Conservation (phyloP, 2,329 filamentous ascomycete genomes). For the Dactylellina leptospora region DNA sequence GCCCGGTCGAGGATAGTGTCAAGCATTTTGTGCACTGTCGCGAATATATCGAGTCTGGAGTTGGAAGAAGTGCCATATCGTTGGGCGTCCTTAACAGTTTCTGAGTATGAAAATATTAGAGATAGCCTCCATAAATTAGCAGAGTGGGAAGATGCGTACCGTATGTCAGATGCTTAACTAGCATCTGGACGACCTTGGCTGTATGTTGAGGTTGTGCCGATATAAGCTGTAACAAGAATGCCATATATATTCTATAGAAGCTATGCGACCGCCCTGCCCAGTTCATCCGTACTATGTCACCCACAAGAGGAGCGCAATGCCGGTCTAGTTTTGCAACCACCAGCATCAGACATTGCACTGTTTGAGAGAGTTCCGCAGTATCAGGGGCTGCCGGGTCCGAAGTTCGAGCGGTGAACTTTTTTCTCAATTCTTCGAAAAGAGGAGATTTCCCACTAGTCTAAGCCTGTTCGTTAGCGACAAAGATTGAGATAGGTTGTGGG, state of each 20-base stretch:
- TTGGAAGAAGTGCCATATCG: constrained; percentile 69
- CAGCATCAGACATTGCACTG: constrained; percentile 69
- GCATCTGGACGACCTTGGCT: constrained; percentile 76
- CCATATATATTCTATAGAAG: constrained; percentile 73
- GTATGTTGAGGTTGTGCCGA: constrained; percentile 85
- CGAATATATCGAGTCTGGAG: constrained; percentile 71
- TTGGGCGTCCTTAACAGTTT: constrained; percentile 61
- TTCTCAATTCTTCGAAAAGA: constrained; percentile 52
- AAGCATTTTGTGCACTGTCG: constrained; percentile 78
- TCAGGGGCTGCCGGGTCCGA: constrained; percentile 58
- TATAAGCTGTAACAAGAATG: constrained; percentile 75
- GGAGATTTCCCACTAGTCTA: constrained; percentile 37
- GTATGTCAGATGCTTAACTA: constrained; percentile 78
- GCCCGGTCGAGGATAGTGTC: constrained; percentile 81
- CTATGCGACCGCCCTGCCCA: constrained; percentile 73
- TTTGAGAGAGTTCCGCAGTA: constrained; percentile 61
- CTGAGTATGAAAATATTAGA: constrained; percentile 60
- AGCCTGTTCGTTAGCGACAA: background rate
- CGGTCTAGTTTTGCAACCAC: constrained; percentile 70
- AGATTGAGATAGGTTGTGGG: background rate
- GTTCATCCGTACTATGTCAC: constrained; percentile 68
- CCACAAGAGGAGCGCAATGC: constrained; percentile 69
- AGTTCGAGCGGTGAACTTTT: constrained; percentile 57
- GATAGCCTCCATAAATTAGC: constrained; percentile 61
- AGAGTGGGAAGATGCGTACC: constrained; percentile 60